phyloP scores from a whole-genome alignment of 768 basidiomycete species.

The Boletus patriciae region DNA sequence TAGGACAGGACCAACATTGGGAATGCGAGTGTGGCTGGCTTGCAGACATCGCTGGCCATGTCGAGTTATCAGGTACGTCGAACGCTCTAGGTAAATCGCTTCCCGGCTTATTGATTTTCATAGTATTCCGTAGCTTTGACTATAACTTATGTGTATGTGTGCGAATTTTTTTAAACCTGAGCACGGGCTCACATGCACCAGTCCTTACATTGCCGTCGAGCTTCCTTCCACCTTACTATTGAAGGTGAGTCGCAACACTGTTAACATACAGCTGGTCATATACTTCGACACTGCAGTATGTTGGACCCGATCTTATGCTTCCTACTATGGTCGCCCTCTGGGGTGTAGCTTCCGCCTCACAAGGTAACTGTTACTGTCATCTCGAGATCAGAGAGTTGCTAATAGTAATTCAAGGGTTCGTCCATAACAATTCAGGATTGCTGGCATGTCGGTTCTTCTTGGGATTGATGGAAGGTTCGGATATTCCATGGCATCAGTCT shows the following conservation, averaged over 20 bases:
- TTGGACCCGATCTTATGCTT: slow-evolving; percentile 1
- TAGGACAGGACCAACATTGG: slow-evolving; percentile 48
- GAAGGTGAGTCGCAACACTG: slow-evolving; percentile 34
- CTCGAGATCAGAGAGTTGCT: neutral
- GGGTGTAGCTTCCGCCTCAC: neutral
- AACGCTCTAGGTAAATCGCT: neutral
- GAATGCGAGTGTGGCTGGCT: slow-evolving; percentile 61
- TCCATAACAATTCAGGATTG: too few relatives aligned
- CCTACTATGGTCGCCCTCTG: neutral
- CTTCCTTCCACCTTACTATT: slow-evolving; percentile 61
- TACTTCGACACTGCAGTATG: neutral
- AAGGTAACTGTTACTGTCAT: neutral
- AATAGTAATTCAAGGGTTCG: neutral
- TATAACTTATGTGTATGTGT: slow-evolving; percentile 24
- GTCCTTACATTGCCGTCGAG: slow-evolving; percentile 55
- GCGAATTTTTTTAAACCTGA: slow-evolving; percentile 20
- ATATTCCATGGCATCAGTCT: too few relatives aligned
- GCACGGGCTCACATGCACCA: neutral
- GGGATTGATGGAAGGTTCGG: too few relatives aligned
- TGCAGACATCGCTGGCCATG: slow-evolving; percentile 48
- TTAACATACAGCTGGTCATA: neutral
- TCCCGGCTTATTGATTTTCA: neutral
- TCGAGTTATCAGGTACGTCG: slow-evolving; percentile 25
- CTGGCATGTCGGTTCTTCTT: too few relatives aligned
- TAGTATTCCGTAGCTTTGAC: slow-evolving; percentile 32